Conservation (phyloP, 2,329 filamentous ascomycete genomes). For the Didymella glomerata region DNA sequence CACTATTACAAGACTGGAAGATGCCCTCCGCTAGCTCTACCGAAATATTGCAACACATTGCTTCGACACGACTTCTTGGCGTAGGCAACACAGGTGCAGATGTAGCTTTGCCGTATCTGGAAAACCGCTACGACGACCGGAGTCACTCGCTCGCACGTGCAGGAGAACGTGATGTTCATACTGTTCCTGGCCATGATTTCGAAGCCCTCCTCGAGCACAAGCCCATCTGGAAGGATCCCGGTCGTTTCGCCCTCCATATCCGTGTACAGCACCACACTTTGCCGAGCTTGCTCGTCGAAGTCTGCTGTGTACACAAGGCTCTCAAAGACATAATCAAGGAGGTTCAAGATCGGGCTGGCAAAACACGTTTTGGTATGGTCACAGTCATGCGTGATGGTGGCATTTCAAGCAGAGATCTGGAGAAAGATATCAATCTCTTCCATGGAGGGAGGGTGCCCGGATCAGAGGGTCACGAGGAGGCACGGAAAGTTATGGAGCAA, state of each 20-base stretch:
- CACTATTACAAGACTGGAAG: too few relatives aligned
- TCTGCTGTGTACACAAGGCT: not conserved
- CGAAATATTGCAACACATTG: too few relatives aligned
- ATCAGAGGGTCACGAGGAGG: not conserved
- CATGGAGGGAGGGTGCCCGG: too few relatives aligned
- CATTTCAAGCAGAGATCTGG: not conserved
- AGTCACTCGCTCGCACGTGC: not conserved
- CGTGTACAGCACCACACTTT: not conserved
- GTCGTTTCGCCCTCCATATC: not conserved
- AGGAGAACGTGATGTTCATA: too few relatives aligned
- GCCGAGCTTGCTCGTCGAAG: not conserved
- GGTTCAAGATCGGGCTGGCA: not conserved
- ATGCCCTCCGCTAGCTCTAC: too few relatives aligned
- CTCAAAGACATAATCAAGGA: not conserved
- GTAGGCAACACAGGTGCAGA: too few relatives aligned
- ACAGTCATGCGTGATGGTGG: not conserved
- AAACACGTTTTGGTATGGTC: not conserved
- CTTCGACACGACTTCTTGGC: too few relatives aligned
- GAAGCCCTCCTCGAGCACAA: not conserved
- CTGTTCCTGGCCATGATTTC: not conserved
- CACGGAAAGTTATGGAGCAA: not conserved
- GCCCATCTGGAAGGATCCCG: not conserved
- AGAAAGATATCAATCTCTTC: not conserved
- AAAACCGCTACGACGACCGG: not conserved
- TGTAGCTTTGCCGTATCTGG: not conserved